phyloP scores from a whole-genome alignment of 495 filamentous ascomycete species.

The Talaromyces thailandensis region DNA sequence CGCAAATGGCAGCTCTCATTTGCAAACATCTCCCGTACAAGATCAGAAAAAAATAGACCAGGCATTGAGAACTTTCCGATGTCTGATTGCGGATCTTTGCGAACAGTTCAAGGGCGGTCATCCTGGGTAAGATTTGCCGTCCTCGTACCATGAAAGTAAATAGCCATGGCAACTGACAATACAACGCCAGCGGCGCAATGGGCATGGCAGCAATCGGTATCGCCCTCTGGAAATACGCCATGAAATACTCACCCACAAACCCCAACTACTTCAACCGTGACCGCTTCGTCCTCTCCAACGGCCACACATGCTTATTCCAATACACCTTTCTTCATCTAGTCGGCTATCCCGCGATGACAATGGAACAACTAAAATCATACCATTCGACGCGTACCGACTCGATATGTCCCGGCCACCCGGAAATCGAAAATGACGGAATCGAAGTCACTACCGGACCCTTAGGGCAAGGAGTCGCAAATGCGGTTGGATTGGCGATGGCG shows the following conservation, averaged over 20 bases:
- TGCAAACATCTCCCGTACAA: slow-evolving; percentile 6
- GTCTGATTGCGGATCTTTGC: slow-evolving; percentile 50
- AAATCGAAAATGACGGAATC: slow-evolving; percentile 51
- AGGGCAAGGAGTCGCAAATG: slow-evolving; percentile 52
- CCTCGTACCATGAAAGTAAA: too few species aligned
- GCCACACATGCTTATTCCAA: slow-evolving; percentile 53
- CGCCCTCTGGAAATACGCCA: slow-evolving; percentile 42
- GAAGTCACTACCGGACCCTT: slow-evolving; percentile 56
- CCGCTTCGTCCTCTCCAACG: slow-evolving; percentile 46
- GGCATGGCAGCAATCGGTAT: slow-evolving; percentile 49
- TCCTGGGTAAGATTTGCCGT: slow-evolving; percentile 32
- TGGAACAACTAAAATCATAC: slow-evolving; percentile 53
- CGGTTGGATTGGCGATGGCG: slow-evolving; percentile 51
- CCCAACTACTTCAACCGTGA: slow-evolving; percentile 43
- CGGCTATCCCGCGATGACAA: slow-evolving; percentile 50
- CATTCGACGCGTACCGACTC: slow-evolving; percentile 43
- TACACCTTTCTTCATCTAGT: slow-evolving; percentile 49
- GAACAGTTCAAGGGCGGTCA: slow-evolving; percentile 52
- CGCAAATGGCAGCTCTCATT: slow-evolving; percentile 9
- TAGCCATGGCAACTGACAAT: slow-evolving; percentile 5
- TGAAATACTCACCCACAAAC: slow-evolving; percentile 40
- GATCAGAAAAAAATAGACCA: slow-evolving; percentile 25
- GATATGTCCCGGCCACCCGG: slow-evolving; percentile 50
- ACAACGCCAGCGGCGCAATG: slow-evolving; percentile 31
- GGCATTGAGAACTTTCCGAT: slow-evolving; percentile 42